Evolutionary conservation across 1,284 basidiomycete genomes (phyloP).

Genomic region (Papiliotrema nemorosa): DNA sequence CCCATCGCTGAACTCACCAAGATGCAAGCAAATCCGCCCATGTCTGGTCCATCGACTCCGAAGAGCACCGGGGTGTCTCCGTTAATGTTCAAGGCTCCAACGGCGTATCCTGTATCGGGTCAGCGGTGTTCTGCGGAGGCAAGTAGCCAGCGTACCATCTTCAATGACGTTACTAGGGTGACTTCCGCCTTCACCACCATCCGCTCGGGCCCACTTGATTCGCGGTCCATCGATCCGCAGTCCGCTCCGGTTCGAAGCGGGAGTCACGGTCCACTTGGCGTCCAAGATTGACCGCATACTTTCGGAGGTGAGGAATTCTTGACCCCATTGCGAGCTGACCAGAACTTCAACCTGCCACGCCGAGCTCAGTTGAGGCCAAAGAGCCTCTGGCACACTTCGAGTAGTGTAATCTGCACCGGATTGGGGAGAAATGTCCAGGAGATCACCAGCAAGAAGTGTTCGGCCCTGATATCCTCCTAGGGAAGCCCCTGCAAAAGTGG

Average conservation of each 20-base stretch:
- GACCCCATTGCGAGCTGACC: slow-evolving; percentile 12
- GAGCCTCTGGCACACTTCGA: background rate
- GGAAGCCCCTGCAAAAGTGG: slow-evolving; percentile 31
- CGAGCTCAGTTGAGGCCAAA: slow-evolving; percentile 4
- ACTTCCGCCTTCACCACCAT: slow-evolving; percentile 66
- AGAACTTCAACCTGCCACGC: slow-evolving; percentile 14
- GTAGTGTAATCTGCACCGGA: slow-evolving; percentile 12
- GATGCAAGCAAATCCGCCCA: slow-evolving; percentile 24
- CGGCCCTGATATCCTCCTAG: slow-evolving; percentile 52
- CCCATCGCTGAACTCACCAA: slow-evolving; percentile 17
- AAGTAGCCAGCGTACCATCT: slow-evolving; percentile 65
- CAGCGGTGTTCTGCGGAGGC: no score
- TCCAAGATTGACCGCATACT: slow-evolving; percentile 21
- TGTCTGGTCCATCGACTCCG: slow-evolving; percentile 16
- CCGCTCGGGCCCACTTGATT: slow-evolving; percentile 60
- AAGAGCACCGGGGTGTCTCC: background rate
- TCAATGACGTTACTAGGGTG: slow-evolving; percentile 70
- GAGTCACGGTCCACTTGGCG: slow-evolving; percentile 37
- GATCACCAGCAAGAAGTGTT: slow-evolving; percentile 51
- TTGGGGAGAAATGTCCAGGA: slow-evolving; percentile 31
- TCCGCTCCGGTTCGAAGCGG: slow-evolving; percentile 43
- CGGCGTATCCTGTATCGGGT: no score
- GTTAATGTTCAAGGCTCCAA: background rate
- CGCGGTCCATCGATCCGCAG: slow-evolving; percentile 49
- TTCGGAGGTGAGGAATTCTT: background rate